phyloP scores from a whole-genome alignment of 192 early-diverging fungal genomes.

The Backusella liffmaniae region DNA sequence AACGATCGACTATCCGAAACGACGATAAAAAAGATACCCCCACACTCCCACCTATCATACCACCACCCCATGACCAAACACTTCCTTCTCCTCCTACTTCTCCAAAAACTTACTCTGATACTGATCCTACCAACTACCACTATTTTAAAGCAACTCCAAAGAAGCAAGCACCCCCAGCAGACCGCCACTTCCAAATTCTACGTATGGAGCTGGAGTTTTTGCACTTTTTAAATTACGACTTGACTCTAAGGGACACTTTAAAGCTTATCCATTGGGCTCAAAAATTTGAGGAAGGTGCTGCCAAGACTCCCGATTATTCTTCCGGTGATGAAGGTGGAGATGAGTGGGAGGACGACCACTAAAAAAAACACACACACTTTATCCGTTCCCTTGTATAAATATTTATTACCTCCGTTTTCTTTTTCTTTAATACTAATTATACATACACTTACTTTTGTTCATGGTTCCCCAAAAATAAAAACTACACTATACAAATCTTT shows the following conservation, averaged over 20 bases:
- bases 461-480: neutral
- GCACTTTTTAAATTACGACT: conserved; percentile 47
- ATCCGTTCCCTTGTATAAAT: neutral
- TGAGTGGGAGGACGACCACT: conserved; percentile 6
- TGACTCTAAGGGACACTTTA: conserved; percentile 12
- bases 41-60: conserved; percentile 6
- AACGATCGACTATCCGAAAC: conserved; percentile 17
- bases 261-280: conserved; percentile 12
- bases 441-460: neutral
- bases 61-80: neutral
- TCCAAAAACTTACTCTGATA: conserved; percentile 8
- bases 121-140: conserved; percentile 17
- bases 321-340: conserved; percentile 15
- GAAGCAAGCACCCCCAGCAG: neutral
- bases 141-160: conserved; percentile 13
- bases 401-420: neutral
- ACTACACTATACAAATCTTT: neutral
- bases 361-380: neutral
- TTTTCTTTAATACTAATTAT: neutral
- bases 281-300: neutral
- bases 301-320: neutral
- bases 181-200: conserved; percentile 28
- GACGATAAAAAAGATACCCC: neutral
- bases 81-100: conserved; percentile 18
- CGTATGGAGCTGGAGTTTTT: conserved; percentile 55